Conservation (phyloP, 371 early-diverging fungal species). For the Ordospora colligata region DNA sequence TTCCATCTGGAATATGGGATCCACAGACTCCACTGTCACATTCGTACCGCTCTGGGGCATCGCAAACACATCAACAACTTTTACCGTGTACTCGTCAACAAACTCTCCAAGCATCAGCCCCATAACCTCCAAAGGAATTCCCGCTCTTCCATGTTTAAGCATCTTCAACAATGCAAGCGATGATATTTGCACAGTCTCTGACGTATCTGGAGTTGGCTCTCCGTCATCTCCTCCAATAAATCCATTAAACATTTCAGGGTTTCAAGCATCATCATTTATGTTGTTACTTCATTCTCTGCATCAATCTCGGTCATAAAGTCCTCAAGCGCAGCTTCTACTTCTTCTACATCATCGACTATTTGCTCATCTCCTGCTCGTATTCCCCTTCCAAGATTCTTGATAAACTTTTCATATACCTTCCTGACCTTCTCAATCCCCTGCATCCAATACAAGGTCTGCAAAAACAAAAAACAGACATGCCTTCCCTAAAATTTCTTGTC, state of each 20-base stretch:
- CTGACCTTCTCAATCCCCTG: neutral
- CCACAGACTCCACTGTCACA: slow-evolving; percentile 97
- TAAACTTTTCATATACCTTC: neutral
- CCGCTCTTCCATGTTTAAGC: slow-evolving; percentile 75
- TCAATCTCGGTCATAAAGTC: neutral
- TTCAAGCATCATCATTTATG: neutral
- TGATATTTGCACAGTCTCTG: slow-evolving; percentile 96
- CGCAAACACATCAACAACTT: slow-evolving; percentile 98
- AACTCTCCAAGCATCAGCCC: slow-evolving; percentile 99
- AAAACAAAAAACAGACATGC: neutral
- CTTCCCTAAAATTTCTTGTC: neutral
- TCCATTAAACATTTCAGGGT: slow-evolving; percentile 21
- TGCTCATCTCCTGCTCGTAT: neutral
- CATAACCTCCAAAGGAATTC: slow-evolving; percentile 99
- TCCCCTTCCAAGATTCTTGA: neutral
- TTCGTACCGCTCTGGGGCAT: slow-evolving; percentile 99
- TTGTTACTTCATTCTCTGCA: neutral
- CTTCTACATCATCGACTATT: neutral
- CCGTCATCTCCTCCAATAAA: slow-evolving; percentile 13
- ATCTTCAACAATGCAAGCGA: slow-evolving; percentile 93
- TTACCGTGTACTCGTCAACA: slow-evolving; percentile 97
- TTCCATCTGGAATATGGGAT: slow-evolving; percentile 97
- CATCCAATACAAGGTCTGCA: neutral
- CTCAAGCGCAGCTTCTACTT: neutral
- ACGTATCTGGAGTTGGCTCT: slow-evolving; percentile 70